Percentiles rank a stretch among this genome's conserved stretches.
phyloP scores from a whole-genome alignment of 495 filamentous ascomycete genomes.

The Aspergillus carlsbadensis region DNA sequence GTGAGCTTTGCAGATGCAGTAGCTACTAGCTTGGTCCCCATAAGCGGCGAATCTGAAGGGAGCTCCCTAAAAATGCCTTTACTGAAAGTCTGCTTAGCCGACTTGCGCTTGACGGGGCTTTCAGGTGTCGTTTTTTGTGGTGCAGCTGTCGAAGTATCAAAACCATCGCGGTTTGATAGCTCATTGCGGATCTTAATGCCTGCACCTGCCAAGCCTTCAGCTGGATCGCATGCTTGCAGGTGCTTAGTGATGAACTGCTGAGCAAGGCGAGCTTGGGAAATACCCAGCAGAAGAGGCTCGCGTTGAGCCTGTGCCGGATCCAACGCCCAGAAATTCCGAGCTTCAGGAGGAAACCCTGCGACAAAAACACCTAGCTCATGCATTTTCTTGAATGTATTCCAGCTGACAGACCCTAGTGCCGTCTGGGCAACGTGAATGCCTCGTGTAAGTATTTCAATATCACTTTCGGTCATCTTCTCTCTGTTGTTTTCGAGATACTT shows the following conservation, averaged over 20 bases:
- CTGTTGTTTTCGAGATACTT: constrained; percentile 59
- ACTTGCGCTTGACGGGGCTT: constrained; percentile 29
- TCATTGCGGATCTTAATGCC: constrained; percentile 43
- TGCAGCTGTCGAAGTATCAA: constrained; percentile 4
- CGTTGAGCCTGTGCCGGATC: constrained; percentile 31
- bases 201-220: constrained; percentile 48
- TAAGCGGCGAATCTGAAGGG: constrained; percentile 51
- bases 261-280: constrained; percentile 55
- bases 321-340: constrained; percentile 63
- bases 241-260: constrained; percentile 60
- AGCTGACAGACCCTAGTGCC: constrained; percentile 58
- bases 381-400: constrained; percentile 61
- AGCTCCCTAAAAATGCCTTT: constrained; percentile 37
- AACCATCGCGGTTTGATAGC: constrained; percentile 25
- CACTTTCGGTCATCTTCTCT: constrained; percentile 53
- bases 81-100: constrained; percentile 35
- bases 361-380: constrained; percentile 80
- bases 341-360: constrained; percentile 52
- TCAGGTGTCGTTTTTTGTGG: constrained; percentile 15
- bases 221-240: constrained; percentile 45
- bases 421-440: constrained; percentile 62
- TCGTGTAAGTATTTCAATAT: constrained; percentile 57
- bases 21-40: constrained; percentile 64
- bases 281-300: constrained; percentile 47
- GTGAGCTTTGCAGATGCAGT: constrained; percentile 86